Evolutionary conservation across 2,329 filamentous ascomycete species (phyloP).

Genomic region (Talaromyces sp.): DNA sequence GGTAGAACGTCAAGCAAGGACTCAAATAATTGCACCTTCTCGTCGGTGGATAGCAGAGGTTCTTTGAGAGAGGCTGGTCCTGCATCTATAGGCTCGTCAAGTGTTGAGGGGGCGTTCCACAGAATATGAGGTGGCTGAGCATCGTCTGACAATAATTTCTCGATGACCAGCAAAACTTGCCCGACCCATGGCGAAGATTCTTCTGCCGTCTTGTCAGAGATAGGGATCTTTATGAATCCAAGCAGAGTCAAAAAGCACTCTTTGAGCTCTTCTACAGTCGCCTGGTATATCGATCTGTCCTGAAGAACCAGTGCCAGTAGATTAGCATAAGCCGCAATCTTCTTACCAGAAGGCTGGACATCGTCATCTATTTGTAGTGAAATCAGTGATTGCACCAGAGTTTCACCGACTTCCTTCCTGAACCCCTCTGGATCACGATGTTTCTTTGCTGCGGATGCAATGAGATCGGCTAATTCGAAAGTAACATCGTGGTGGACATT

Average conservation of each 20-base stretch:
- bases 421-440: constrained; percentile 55
- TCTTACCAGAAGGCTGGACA: constrained; percentile 56
- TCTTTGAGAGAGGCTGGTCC: constrained; percentile 57
- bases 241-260: constrained; percentile 73
- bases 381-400: constrained; percentile 77
- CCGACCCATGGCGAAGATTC: constrained; percentile 90
- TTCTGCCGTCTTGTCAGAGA: constrained; percentile 62
- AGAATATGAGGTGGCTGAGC: constrained; percentile 70
- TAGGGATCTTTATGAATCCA: constrained; percentile 66
- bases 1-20: constrained; percentile 79
- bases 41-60: constrained; percentile 59
- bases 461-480: constrained; percentile 85
- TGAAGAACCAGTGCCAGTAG: constrained; percentile 83
- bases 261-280: constrained; percentile 69
- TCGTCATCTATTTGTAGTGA: constrained; percentile 59
- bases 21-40: constrained; percentile 69
- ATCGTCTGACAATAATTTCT: constrained; percentile 86
- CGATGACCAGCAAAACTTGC: constrained; percentile 82
- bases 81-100: constrained; percentile 45
- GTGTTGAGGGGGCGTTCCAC: constrained; percentile 58
- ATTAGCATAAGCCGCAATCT: constrained; percentile 88
- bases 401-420: constrained; percentile 73
- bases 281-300: constrained; percentile 73
- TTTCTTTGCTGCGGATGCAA: constrained; percentile 65
- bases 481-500: constrained; percentile 83